Conservation (phyloP, 352 stramenopile species). For the Globisporangium nodosum region DNA sequence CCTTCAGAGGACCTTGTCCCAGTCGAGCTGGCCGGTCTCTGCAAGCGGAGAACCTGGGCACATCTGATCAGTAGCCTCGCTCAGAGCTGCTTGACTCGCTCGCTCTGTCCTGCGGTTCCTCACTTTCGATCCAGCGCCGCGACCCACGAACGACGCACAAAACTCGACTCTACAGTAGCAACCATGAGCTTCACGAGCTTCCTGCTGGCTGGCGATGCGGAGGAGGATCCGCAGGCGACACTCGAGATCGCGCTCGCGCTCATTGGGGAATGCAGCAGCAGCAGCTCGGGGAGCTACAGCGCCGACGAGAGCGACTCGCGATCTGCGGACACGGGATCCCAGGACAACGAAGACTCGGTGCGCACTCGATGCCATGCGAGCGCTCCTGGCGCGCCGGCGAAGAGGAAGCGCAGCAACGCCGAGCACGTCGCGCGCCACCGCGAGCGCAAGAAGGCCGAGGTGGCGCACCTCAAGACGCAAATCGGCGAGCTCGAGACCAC, state of each 20-base stretch:
- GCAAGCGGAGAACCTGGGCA: no score
- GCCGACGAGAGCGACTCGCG: background rate
- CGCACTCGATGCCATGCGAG: no score
- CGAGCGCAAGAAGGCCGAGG: conserved; percentile 11
- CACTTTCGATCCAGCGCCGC: no score
- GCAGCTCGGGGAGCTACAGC: background rate
- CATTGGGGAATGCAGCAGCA: conserved; percentile 10
- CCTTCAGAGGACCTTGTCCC: no score
- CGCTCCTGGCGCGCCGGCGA: background rate
- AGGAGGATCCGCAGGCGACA: conserved; percentile 13
- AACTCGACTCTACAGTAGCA: no score
- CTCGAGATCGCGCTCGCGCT: conserved; percentile 16
- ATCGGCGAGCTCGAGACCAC: conserved; percentile 9
- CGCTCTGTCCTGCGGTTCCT: no score
- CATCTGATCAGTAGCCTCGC: no score
- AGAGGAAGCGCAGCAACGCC: conserved; percentile 8
- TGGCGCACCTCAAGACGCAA: conserved; percentile 1
- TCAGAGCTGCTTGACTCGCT: no score
- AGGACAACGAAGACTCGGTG: background rate
- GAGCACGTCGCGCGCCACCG: conserved; percentile 6
- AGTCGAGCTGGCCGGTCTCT: no score
- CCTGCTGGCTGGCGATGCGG: conserved; percentile 2
- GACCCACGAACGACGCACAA: no score
- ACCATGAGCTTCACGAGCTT: conserved; percentile 9
- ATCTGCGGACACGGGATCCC: background rate